Base-by-base conservation (phyloP, 805 yeast species). In the Candida pseudoglaebosa region DNA sequence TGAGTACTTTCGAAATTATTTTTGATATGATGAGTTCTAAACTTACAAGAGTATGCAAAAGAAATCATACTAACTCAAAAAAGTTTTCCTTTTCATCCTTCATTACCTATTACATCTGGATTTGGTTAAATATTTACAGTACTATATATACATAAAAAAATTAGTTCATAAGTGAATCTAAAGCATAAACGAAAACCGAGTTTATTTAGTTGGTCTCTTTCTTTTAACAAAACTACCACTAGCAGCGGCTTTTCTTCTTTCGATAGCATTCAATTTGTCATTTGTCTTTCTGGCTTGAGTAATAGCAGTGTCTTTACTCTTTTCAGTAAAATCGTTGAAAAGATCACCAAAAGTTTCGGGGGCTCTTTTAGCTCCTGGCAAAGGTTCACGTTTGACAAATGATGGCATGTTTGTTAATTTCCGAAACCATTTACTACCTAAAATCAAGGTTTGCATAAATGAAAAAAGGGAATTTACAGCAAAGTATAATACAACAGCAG, bases 401-500 rank as follows among this genome's bases (percentile, higher is more conserved):
- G 81, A 81, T 2, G 88, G 78, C 49, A 85, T 67, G 9, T 78
- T 75, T 21, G 77, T 60, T 38, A 64, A 42, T 29, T 65, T 67
- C 63, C 97, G 77, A 53, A 85, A 76, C 39, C 61, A 48, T 38
- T 73, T 62, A 44, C 70, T 74, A 59, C 83, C 79, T 52, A 93
- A 70, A 17, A 84, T 51, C 36, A 75, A 55, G 8, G 91, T 77
- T 67, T 91, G 98, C 14, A 77, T 34, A 36, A 85, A 75, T 1
- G 96, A 84, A 50, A 77, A 78, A 10, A 79, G 47, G 41, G 95
- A 86, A 57, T 89, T 88, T 26, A 84, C 79, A 4, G 91, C 82
- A 61, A 91, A 87, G 58, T 90, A 93, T 36, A 88, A 70, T 46
- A 90, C 82, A 24, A 89, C 88, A 28, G 85, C 95, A 2, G 95